Evolutionary conservation across 208 protist species (phyloP).

Genomic region (Crithidia thermophila): DNA sequence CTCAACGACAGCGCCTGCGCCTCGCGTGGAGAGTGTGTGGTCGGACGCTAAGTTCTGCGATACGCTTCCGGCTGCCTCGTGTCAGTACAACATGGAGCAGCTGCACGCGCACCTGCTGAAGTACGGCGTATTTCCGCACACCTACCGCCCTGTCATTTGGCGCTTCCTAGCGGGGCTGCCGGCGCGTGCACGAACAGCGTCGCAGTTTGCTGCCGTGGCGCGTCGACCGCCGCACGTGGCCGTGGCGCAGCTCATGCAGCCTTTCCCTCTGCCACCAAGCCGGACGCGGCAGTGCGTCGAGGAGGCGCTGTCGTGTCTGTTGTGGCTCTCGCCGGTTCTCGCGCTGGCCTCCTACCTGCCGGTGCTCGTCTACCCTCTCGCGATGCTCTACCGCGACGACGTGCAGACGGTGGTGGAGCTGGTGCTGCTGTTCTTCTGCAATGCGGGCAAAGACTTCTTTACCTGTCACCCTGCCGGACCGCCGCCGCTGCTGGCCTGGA

Average conservation of each 20-base stretch:
- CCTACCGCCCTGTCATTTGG: constrained; percentile 76
- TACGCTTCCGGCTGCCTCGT: constrained; percentile 30
- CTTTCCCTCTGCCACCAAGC: constrained; percentile 54
- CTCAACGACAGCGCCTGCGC: not conserved
- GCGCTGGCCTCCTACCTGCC: constrained; percentile 77
- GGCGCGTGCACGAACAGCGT: constrained; percentile 36
- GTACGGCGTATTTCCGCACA: constrained; percentile 75
- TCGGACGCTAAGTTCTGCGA: constrained; percentile 37
- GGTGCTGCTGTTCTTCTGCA: constrained; percentile 68
- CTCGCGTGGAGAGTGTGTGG: not conserved
- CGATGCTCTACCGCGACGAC: constrained; percentile 63
- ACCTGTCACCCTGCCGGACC: constrained; percentile 77
- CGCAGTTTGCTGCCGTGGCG: constrained; percentile 74
- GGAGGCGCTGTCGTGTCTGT: constrained; percentile 65
- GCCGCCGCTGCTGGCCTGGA: constrained; percentile 44
- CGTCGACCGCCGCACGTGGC: constrained; percentile 53
- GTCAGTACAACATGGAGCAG: constrained; percentile 66
- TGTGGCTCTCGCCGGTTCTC: constrained; percentile 69
- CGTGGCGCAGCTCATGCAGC: constrained; percentile 57
- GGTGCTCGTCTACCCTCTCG: constrained; percentile 76
- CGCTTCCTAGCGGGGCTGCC: constrained; percentile 81
- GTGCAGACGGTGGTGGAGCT: constrained; percentile 74
- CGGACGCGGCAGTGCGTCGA: constrained; percentile 47
- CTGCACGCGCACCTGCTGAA: constrained; percentile 57
- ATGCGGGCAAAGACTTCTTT: constrained; percentile 87